Conservation (phyloP, 2,329 filamentous ascomycete species). For the Aureobasidium sp. region DNA sequence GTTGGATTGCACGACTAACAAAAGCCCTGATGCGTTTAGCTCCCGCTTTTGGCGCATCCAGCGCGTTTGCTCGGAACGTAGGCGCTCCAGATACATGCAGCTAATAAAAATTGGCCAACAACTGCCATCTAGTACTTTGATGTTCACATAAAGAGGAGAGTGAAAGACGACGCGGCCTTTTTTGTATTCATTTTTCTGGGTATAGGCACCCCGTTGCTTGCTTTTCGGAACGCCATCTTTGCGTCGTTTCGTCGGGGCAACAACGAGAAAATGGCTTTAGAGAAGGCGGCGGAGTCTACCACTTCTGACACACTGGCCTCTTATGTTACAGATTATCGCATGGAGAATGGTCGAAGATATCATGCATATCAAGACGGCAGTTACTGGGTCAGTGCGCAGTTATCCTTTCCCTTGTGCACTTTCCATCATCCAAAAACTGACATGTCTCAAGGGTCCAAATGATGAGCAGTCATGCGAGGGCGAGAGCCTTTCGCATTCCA, state of each 20-base stretch:
- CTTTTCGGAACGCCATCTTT: background rate
- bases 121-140: background rate
- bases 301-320: conserved; percentile 16
- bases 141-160: background rate
- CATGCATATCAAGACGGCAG: conserved; percentile 31
- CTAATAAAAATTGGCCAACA: conserved; percentile 15
- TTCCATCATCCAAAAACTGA: conserved; percentile 19
- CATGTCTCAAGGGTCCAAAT: conserved; percentile 32
- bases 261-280: background rate
- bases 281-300: background rate
- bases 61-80: conserved; percentile 9
- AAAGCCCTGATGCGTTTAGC: conserved; percentile 7
- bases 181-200: background rate
- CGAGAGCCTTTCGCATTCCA: conserved; percentile 39
- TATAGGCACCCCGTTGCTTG: background rate
- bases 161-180: background rate
- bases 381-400: conserved; percentile 21
- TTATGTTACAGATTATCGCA: conserved; percentile 21
- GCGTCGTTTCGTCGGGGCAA: background rate
- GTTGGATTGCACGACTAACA: background rate
- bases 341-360: conserved; percentile 32
- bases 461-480: conserved; percentile 38
- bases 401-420: too few species aligned
- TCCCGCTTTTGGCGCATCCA: background rate
- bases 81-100: conserved; percentile 8